phyloP scores from a whole-genome alignment of 2,329 filamentous ascomycete species.

The Xylaria sp. region DNA sequence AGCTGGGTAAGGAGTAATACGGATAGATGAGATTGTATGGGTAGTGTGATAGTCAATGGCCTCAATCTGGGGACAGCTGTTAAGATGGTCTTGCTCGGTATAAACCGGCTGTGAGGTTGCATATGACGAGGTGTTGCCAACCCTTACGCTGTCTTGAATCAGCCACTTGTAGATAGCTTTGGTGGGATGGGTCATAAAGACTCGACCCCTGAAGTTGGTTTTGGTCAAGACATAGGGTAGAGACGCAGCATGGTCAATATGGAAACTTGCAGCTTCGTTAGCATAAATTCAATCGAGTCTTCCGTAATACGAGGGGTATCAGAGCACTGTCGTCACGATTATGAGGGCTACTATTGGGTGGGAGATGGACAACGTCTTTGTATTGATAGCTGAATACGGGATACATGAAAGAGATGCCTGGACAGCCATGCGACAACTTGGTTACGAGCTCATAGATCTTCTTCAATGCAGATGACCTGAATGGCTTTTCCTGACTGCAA shows the following conservation, averaged over 20 bases:
- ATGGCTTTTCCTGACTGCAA: slow-evolving; percentile 33
- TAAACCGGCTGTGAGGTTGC: slow-evolving; percentile 80
- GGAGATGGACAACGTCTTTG: slow-evolving; percentile 51
- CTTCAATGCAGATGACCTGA: slow-evolving; percentile 4
- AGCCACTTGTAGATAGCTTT: slow-evolving; percentile 99
- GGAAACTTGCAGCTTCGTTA: slow-evolving; percentile 74
- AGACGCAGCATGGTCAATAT: slow-evolving; percentile 98
- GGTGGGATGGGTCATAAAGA: slow-evolving; percentile 99
- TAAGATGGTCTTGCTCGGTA: slow-evolving; percentile 93
- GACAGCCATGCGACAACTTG: slow-evolving; percentile 30
- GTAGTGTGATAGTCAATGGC: slow-evolving; percentile 99
- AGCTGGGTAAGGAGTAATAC: slow-evolving; percentile 95
- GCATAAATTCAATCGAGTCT: slow-evolving; percentile 30
- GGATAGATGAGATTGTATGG: slow-evolving; percentile 94
- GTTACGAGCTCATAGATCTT: slow-evolving; percentile 21
- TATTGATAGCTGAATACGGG: slow-evolving; percentile 55
- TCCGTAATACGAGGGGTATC: slow-evolving; percentile 1
- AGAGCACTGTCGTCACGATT: slow-evolving; percentile 38
- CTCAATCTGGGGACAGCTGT: slow-evolving; percentile 93
- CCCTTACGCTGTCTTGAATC: slow-evolving; percentile 94
- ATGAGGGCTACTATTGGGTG: slow-evolving; percentile 44
- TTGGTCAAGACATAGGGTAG: slow-evolving; percentile 96
- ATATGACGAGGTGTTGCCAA: slow-evolving; percentile 76
- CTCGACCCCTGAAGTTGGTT: slow-evolving; percentile 94
- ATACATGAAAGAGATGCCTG: slow-evolving; percentile 38